Percentiles rank a stretch among this genome's conserved stretches.
Evolutionary conservation across 441 rosid genomes (phyloP).

Genomic region (Capsella rubella): DNA sequence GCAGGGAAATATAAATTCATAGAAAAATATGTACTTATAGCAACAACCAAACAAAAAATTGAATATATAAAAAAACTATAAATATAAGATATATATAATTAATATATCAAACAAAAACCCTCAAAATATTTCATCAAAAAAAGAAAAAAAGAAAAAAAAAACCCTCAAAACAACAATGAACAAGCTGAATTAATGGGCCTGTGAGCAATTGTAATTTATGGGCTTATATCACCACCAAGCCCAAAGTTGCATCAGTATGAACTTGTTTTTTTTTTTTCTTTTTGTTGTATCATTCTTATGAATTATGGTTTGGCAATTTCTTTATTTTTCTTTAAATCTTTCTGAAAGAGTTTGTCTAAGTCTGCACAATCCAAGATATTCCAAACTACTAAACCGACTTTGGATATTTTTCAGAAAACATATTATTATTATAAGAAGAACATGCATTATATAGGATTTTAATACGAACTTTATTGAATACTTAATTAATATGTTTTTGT

Average conservation of each 20-base stretch:
- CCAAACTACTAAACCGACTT: too few relatives aligned
- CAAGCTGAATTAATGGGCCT: constrained; percentile 3
- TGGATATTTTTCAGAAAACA: background rate
- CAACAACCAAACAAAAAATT: background rate
- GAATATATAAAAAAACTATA: background rate
- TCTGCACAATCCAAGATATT: too few relatives aligned
- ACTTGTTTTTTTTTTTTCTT: background rate
- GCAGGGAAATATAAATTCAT: constrained; percentile 20
- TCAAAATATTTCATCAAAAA: too few relatives aligned
- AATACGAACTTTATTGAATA: constrained; percentile 31
- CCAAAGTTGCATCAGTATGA: background rate
- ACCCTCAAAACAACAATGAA: background rate
- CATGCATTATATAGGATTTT: background rate
- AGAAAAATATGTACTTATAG: background rate
- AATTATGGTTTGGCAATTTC: too few relatives aligned
- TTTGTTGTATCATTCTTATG: too few relatives aligned
- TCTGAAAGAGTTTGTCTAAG: too few relatives aligned
- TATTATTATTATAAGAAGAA: background rate
- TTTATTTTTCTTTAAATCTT: too few relatives aligned
- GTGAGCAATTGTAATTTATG: background rate
- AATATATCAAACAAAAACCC: background rate
- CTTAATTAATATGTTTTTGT: background rate
- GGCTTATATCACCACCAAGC: background rate
- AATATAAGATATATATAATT: background rate
- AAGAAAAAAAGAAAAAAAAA: background rate